phyloP scores from a whole-genome alignment of 1,139 yeast genomes.

The Debaryomyces psychrophilus region DNA sequence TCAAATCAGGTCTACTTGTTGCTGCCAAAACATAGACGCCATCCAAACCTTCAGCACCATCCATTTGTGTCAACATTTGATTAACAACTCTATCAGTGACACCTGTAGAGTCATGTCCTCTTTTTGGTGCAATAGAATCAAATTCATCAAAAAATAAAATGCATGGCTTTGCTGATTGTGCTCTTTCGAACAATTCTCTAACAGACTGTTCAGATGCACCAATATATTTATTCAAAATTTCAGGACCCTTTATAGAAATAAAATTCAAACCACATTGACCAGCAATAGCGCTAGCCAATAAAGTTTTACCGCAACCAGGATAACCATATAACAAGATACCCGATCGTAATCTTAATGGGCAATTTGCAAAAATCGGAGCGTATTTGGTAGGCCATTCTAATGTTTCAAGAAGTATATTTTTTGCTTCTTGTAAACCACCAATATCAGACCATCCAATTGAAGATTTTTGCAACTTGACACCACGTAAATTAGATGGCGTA shows the following conservation, averaged over 20 bases:
- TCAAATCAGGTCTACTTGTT: slow-evolving; percentile 91
- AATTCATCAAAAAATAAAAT: slow-evolving; percentile 93
- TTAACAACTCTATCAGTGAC: slow-evolving; percentile 97
- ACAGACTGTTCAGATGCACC: slow-evolving; percentile 98
- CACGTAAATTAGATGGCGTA: slow-evolving; percentile 81
- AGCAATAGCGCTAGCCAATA: slow-evolving; percentile 91
- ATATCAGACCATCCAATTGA: slow-evolving; percentile 81
- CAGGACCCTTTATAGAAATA: slow-evolving; percentile 95
- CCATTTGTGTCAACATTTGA: slow-evolving; percentile 97
- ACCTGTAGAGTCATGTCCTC: slow-evolving; percentile 98
- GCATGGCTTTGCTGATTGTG: slow-evolving; percentile 94
- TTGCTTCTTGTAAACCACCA: slow-evolving; percentile 84
- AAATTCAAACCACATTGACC: slow-evolving; percentile 93
- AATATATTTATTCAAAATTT: slow-evolving; percentile 89
- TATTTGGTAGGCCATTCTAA: slow-evolving; percentile 97
- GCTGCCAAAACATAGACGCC: slow-evolving; percentile 98
- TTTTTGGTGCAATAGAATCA: slow-evolving; percentile 95
- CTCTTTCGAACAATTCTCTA: slow-evolving; percentile 89
- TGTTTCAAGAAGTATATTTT: slow-evolving; percentile 76
- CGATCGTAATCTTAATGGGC: slow-evolving; percentile 85
- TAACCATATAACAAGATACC: slow-evolving; percentile 91
- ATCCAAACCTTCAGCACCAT: slow-evolving; percentile 97
- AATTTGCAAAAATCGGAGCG: slow-evolving; percentile 87
- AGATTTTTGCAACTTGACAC: slow-evolving; percentile 82
- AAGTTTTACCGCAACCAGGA: slow-evolving; percentile 97